A percentile compares a stretch with the other conserved stretches of the same genome.
Evolutionary conservation across 2,329 filamentous ascomycete genomes (phyloP).

Genomic region (Hysterium pulicare): DNA sequence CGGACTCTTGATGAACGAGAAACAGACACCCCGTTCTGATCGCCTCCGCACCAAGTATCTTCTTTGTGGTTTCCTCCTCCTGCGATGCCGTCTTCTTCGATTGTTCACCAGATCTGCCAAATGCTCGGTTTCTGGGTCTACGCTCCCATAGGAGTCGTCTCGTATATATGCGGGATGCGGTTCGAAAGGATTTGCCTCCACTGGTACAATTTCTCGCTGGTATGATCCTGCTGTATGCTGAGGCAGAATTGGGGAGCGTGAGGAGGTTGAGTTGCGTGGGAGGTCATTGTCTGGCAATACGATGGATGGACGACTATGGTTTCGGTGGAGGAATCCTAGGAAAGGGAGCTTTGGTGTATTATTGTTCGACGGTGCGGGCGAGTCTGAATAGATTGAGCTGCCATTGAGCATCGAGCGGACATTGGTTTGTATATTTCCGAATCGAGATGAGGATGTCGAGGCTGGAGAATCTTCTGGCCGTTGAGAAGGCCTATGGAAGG

Average conservation of each 20-base stretch:
- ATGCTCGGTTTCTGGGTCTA: conserved; percentile 50
- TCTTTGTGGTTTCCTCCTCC: conserved; percentile 24
- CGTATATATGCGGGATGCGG: conserved; percentile 33
- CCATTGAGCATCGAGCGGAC: conserved; percentile 32
- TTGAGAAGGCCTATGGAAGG: conserved; percentile 30
- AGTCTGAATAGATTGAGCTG: conserved; percentile 36
- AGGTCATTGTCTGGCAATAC: conserved; percentile 15
- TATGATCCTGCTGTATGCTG: conserved; percentile 37
- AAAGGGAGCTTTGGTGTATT: conserved; percentile 34
- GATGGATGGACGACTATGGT: conserved; percentile 19
- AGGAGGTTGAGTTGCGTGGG: conserved; percentile 23
- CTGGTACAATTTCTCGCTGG: conserved; percentile 25
- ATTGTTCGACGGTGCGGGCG: conserved; percentile 23
- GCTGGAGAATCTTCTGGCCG: conserved; percentile 25
- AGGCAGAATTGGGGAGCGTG: conserved; percentile 26
- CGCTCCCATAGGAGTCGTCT: conserved; percentile 34
- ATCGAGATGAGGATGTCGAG: conserved; percentile 16
- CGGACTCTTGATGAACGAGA: conserved; percentile 20
- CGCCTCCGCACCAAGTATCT: conserved; percentile 25
- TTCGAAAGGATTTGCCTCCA: conserved; percentile 16
- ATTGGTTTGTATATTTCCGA: conserved; percentile 17
- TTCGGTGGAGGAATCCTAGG: conserved; percentile 29
- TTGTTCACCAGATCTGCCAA: conserved; percentile 45
- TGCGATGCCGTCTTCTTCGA: conserved; percentile 38
- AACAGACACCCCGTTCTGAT: conserved; percentile 14